Evolutionary conservation across 305 asterid genomes (phyloP).

Genomic region (Fraxinus latifolia): DNA sequence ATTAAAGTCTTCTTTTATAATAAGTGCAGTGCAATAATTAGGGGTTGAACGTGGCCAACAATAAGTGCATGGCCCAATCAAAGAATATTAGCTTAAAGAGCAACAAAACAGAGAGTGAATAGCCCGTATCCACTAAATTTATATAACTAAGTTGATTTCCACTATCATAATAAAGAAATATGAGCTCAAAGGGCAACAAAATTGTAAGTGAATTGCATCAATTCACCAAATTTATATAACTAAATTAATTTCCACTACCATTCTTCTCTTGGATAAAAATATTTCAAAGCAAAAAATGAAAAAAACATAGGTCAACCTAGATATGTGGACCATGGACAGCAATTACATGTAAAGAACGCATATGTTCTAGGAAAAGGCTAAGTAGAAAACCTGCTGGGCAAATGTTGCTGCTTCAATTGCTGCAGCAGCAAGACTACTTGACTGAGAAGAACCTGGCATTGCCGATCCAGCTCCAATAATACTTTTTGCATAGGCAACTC

Average conservation of each 20-base stretch:
- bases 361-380: slow-evolving; percentile 15
- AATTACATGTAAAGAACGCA: background rate
- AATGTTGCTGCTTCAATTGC: slow-evolving; percentile 99
- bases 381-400: slow-evolving; percentile 81
- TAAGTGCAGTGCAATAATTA: background rate
- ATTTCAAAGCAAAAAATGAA: background rate
- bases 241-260: background rate
- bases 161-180: background rate
- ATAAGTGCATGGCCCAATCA: background rate
- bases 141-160: background rate
- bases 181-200: background rate
- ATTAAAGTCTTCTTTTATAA: background rate
- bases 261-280: background rate
- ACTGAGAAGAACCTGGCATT: slow-evolving; percentile 70
- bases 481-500: slow-evolving; percentile 98
- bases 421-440: slow-evolving; percentile 98
- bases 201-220: background rate
- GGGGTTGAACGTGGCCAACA: background rate
- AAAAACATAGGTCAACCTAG: background rate
- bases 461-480: slow-evolving; percentile 81
- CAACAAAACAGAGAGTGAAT: background rate
- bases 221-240: background rate
- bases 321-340: background rate
- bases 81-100: background rate
- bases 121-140: background rate